These are phyloP conservation scores for Fusarium sambucinum DNA, from an alignment of 2,329 filamentous ascomycete species.

Conservation along the genomic window DNA sequence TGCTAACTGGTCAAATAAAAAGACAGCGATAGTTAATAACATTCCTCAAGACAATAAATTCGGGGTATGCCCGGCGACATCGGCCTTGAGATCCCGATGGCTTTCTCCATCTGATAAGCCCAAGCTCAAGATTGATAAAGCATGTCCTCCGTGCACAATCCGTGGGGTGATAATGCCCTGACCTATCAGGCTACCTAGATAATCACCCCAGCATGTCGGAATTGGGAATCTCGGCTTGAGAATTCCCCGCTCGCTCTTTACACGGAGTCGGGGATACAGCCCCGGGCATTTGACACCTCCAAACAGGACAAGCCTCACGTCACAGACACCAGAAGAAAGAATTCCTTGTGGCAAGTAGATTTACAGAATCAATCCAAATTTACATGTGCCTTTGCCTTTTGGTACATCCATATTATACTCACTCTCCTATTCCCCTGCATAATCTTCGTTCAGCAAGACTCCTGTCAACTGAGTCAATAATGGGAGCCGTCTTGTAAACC, in stretches of 20 bases:
- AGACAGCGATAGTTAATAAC: constrained; percentile 33
- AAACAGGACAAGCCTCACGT: too few species aligned
- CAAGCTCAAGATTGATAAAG: constrained; percentile 36
- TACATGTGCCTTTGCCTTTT: neutral
- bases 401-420: too few species aligned
- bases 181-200: neutral
- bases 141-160: neutral
- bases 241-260: constrained; percentile 38
- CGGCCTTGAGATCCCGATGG: constrained; percentile 13
- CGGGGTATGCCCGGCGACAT: constrained; percentile 23
- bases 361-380: too few species aligned
- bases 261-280: constrained; percentile 34
- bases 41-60: neutral
- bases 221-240: constrained; percentile 19
- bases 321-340: too few species aligned
- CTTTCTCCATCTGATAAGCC: constrained; percentile 36
- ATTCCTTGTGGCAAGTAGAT: too few species aligned
- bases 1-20: constrained; percentile 37
- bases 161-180: neutral
- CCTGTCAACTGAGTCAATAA: neutral
- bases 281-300: constrained; percentile 12
- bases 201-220: neutral
- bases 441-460: neutral
- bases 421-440: too few species aligned
- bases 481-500: neutral